Conservation (phyloP, 208 protist species). For the Acanthamoeba triangularis region DNA sequence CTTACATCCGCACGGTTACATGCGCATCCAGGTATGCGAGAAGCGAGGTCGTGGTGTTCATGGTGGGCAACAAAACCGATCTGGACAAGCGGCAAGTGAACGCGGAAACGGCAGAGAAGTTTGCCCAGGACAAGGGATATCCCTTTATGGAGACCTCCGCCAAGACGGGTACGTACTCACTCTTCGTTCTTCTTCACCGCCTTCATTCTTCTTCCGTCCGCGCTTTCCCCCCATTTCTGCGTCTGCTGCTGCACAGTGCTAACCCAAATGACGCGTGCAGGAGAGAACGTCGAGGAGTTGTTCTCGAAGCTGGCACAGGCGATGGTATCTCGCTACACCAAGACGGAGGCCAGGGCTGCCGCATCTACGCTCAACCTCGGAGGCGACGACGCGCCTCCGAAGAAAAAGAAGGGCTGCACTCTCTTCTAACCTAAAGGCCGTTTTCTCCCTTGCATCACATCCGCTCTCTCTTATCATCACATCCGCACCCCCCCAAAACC, state of each 20-base stretch:
- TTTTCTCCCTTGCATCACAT: background rate
- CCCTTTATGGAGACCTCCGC: constrained; percentile 51
- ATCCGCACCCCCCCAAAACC: no score
- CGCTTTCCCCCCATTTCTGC: background rate
- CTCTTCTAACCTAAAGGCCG: background rate
- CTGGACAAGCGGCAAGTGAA: background rate
- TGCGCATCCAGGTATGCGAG: constrained; percentile 8
- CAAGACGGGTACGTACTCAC: background rate
- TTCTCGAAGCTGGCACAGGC: background rate
- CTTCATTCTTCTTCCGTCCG: background rate
- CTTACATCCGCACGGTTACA: background rate
- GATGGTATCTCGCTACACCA: constrained; percentile 13
- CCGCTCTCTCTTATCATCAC: background rate
- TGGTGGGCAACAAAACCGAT: constrained; percentile 69
- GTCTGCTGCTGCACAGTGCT: background rate
- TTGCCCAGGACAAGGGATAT: constrained; percentile 47
- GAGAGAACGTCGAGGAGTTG: background rate
- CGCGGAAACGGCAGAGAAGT: constrained; percentile 10
- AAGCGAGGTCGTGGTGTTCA: background rate
- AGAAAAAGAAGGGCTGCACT: constrained; percentile 52
- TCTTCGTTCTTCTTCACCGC: background rate
- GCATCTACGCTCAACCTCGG: constrained; percentile 19
- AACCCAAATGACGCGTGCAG: background rate
- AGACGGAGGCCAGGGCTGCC: constrained; percentile 5
- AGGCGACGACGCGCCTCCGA: background rate